Evolutionary conservation across 208 protist species (phyloP), one percentile per base, ranked within the genome.

Genomic region (Leishmania gerbilli): DNA sequence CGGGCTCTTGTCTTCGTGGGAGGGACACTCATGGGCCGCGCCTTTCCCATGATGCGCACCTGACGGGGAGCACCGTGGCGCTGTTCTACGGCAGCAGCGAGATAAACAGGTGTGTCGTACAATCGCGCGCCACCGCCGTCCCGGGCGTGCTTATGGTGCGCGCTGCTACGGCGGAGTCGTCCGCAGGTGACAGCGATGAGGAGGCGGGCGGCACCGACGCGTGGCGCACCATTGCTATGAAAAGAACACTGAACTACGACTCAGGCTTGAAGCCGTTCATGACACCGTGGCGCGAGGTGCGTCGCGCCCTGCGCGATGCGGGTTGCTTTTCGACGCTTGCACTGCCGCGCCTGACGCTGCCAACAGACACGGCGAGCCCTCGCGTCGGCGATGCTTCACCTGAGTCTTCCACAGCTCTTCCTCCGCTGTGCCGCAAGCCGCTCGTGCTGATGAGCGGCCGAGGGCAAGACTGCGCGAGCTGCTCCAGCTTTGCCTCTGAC

Each of bases 381-480:
- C 34, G 40, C 5, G 9, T 69, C 37, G 51, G 53, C 64, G 31
- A 72, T 27, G 76, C 37, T 15, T 53, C 67, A 3, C 7, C 68
- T 24, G 49, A 58, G 19, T 45, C 65, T 24, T 62, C 68, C 3
- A 21, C 71, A 1, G n/a, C 68, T 19, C 76, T 84, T n/a, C 83
- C 79, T 56, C 5, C 80, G 5, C 62, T 90, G 62, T 90, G 87
- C 64, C 80, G 83, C 37, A 81, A 74, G 31, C 87, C 87, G 1
- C 62, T 90, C 15, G 84, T 84, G 19, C 71, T 90, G 24, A 40
- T 90, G 40, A 89, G 79, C 79, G 84, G 77, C 1, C 84, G 86
- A 53, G 55, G 67, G 17, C 40, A 3, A 7, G 71, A 80, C 79
- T 85, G 79, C 71, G 62, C 3, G 24, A 86, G 79, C 77, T 89